These are phyloP conservation scores for Diaporthe vaccinii DNA, from an alignment of 2,329 filamentous ascomycete genomes.

Conservation along the genomic window DNA sequence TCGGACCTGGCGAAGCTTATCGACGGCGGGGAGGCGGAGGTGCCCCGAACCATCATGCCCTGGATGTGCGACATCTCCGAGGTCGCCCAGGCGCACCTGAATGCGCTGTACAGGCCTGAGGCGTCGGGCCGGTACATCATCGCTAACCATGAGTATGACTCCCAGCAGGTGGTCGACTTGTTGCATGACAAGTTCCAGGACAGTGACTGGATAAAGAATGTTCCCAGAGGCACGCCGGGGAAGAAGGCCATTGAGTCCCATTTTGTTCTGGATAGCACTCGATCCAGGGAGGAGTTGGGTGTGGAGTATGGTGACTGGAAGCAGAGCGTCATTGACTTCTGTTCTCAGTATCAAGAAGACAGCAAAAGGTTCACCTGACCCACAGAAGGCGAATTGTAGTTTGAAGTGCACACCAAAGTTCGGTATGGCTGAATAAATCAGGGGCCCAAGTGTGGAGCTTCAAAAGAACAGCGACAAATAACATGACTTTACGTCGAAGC, in stretches of 20 bases:
- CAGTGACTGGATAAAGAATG: slow-evolving; percentile 12
- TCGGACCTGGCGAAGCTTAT: neutral
- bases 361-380: neutral
- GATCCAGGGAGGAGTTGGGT: neutral
- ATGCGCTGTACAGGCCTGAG: slow-evolving; percentile 1
- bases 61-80: slow-evolving; percentile 10
- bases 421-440: neutral
- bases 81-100: neutral
- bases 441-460: neutral
- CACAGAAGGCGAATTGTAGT: neutral
- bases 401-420: neutral
- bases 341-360: neutral
- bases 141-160: slow-evolving; percentile 1
- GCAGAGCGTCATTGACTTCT: slow-evolving; percentile 2
- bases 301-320: slow-evolving; percentile 7
- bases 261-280: neutral
- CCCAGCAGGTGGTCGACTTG: slow-evolving; percentile 4
- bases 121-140: neutral
- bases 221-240: neutral
- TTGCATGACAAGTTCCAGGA: neutral
- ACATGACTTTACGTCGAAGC: no score
- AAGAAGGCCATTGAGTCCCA: neutral
- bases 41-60: neutral
- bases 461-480: no score
- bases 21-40: neutral